phyloP scores from a whole-genome alignment of 176 grass and related monocot species.

The Oryza glumipatula region DNA sequence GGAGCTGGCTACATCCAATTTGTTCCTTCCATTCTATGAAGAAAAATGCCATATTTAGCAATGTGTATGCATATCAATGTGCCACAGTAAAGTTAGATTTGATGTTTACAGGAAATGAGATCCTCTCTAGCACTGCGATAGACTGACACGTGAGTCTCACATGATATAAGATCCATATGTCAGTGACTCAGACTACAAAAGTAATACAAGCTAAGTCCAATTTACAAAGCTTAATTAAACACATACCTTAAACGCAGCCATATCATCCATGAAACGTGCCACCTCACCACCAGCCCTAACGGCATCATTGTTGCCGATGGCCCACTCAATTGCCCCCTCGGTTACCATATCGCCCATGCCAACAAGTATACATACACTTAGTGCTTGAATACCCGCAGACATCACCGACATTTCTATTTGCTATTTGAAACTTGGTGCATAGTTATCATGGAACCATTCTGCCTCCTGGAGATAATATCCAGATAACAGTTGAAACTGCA shows the following conservation, averaged over 20 bases:
- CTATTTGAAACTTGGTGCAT: slow-evolving; percentile 33
- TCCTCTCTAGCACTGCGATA: too few species aligned
- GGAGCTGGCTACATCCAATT: slow-evolving; percentile 17
- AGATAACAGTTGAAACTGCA: slow-evolving; percentile 27
- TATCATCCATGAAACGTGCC: slow-evolving; percentile 47
- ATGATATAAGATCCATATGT: too few species aligned
- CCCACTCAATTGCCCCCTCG: slow-evolving; percentile 50
- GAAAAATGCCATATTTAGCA: background rate
- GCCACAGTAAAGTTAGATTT: too few species aligned
- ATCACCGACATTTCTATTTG: slow-evolving; percentile 29
- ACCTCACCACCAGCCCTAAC: slow-evolving; percentile 21
- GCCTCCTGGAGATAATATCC: slow-evolving; percentile 37
- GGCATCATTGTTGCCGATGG: background rate
- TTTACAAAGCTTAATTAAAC: too few species aligned
- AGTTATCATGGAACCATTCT: slow-evolving; percentile 43
- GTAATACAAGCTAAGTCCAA: too few species aligned
- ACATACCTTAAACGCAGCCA: slow-evolving; percentile 36
- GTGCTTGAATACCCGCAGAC: background rate
- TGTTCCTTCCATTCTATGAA: slow-evolving; percentile 33
- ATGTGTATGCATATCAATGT: fast-evolving
- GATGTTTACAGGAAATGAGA: too few species aligned
- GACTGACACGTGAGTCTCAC: too few species aligned
- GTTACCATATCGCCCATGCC: slow-evolving; percentile 54
- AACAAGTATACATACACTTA: slow-evolving; percentile 24
- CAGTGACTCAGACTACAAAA: too few species aligned